Evolutionary conservation across 305 asterid species (phyloP).

Genomic region (Fraxinus floribunda): DNA sequence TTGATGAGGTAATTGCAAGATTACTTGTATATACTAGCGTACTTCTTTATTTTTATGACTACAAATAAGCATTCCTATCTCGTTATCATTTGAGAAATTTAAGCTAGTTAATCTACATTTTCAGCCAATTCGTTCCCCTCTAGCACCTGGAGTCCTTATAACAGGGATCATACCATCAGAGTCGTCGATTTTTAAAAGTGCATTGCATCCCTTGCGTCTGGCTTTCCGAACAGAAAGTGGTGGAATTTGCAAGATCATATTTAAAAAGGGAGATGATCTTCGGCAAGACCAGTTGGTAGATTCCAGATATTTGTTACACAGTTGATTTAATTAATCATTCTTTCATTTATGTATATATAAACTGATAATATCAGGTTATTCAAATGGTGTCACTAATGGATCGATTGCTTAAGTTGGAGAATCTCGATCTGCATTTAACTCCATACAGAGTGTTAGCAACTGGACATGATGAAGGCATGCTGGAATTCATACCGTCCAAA

Average conservation of each 20-base stretch:
- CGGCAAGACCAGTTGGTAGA: constrained; percentile 98
- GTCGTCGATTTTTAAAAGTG: constrained; percentile 91
- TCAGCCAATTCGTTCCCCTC: constrained; percentile 97
- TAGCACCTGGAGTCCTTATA: constrained; percentile 82
- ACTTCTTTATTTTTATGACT: background rate
- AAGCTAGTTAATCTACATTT: constrained; percentile 18
- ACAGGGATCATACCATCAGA: constrained; percentile 95
- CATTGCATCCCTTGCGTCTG: constrained; percentile 77
- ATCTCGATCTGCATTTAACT: constrained; percentile 90
- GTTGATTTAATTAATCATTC: constrained; percentile 2
- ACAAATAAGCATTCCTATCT: background rate
- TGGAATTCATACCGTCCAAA: constrained; percentile 93
- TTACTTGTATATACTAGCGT: background rate
- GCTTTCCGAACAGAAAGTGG: constrained; percentile 89
- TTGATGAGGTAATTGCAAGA: constrained; percentile 70
- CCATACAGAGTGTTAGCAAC: constrained; percentile 96
- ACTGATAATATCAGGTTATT: constrained; percentile 59
- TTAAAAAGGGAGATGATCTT: constrained; percentile 96
- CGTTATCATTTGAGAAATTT: constrained; percentile 7
- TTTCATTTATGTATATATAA: constrained; percentile 20
- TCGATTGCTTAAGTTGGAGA: constrained; percentile 95
- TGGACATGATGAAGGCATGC: constrained; percentile 98
- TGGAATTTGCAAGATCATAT: constrained; percentile 87
- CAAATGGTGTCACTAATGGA: constrained; percentile 99
- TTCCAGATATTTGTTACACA: constrained; percentile 12